Evolutionary conservation across 2,329 filamentous ascomycete species (phyloP).

Genomic region (Emydomyces testavorans): DNA sequence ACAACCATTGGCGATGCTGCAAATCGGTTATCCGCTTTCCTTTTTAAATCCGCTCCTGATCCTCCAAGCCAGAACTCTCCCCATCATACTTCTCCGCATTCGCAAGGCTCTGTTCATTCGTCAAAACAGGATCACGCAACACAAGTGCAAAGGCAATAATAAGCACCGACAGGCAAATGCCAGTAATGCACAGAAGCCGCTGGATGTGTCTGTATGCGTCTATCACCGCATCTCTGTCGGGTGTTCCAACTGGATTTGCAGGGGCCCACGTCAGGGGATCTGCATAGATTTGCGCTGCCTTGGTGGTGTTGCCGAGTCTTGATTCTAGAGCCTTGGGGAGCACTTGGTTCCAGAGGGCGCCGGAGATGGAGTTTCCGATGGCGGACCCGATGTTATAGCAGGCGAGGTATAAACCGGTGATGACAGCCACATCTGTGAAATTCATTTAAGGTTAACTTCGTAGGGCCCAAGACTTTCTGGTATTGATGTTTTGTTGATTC

Average conservation of each 20-base stretch:
- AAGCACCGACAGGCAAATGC: slow-evolving; percentile 39
- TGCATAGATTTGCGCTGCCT: slow-evolving; percentile 33
- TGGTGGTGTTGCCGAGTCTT: slow-evolving; percentile 31
- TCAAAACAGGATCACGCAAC: slow-evolving; percentile 38
- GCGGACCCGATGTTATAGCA: slow-evolving; percentile 54
- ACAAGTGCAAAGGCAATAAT: slow-evolving; percentile 38
- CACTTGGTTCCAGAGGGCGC: slow-evolving; percentile 51
- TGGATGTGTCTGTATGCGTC: slow-evolving; percentile 38
- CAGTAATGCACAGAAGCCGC: slow-evolving; percentile 40
- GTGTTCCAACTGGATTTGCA: slow-evolving; percentile 36
- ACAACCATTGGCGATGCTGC: too few species aligned
- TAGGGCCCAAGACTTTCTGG: slow-evolving; percentile 7
- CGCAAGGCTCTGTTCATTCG: slow-evolving; percentile 37
- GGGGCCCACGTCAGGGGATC: slow-evolving; percentile 32
- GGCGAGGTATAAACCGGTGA: slow-evolving; percentile 52
- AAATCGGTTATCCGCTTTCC: neutral
- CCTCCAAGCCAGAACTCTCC: slow-evolving; percentile 9
- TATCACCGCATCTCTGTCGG: slow-evolving; percentile 35
- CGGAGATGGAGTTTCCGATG: slow-evolving; percentile 49
- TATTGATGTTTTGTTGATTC: neutral
- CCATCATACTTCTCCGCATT: slow-evolving; percentile 28
- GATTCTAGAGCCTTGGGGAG: slow-evolving; percentile 39
- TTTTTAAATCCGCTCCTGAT: neutral
- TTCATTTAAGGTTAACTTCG: slow-evolving; percentile 1
- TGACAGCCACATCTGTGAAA: slow-evolving; percentile 45